Percentiles rank a stretch among this genome's conserved stretches.
Conservation (phyloP, 2,329 filamentous ascomycete genomes). For the Tolypocladium ovalisporum region DNA sequence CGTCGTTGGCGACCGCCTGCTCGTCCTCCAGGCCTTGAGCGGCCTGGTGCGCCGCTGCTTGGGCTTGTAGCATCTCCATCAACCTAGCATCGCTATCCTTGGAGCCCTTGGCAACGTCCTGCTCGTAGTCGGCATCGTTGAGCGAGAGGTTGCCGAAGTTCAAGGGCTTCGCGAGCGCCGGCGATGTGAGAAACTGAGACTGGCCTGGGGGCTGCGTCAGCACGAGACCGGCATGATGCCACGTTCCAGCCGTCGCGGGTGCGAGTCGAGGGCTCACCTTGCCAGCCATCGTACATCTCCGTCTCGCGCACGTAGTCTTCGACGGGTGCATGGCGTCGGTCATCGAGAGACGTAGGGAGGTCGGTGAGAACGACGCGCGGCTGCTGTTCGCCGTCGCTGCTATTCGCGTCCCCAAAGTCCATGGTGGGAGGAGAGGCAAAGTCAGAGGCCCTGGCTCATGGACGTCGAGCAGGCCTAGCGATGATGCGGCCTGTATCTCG, state of each 20-base stretch:
- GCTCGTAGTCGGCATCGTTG: conserved; percentile 67
- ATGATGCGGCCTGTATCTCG: conserved; percentile 1
- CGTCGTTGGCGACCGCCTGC: conserved; percentile 64
- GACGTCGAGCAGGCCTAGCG: conserved; percentile 7
- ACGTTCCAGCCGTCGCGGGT: neutral
- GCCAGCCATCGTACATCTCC: conserved; percentile 98
- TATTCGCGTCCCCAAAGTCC: conserved; percentile 43
- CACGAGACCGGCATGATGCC: conserved; percentile 4
- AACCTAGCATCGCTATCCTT: conserved; percentile 75
- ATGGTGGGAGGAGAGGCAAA: conserved; percentile 36
- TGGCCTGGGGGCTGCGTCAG: conserved; percentile 51
- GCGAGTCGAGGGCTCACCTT: conserved; percentile 45
- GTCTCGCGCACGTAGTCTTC: conserved; percentile 64
- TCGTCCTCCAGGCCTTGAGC: conserved; percentile 66
- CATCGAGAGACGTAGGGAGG: conserved; percentile 83
- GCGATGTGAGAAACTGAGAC: conserved; percentile 87
- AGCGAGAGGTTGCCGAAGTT: conserved; percentile 74
- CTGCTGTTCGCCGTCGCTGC: conserved; percentile 27
- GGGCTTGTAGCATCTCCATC: conserved; percentile 92
- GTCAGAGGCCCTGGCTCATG: conserved; percentile 22
- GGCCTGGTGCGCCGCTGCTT: conserved; percentile 73
- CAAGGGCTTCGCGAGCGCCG: conserved; percentile 72
- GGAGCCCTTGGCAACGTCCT: conserved; percentile 40
- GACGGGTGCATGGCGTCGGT: conserved; percentile 59
- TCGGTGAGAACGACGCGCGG: conserved; percentile 61